Conservation (phyloP, 352 stramenopile genomes). For the Phytophthora constricta region DNA sequence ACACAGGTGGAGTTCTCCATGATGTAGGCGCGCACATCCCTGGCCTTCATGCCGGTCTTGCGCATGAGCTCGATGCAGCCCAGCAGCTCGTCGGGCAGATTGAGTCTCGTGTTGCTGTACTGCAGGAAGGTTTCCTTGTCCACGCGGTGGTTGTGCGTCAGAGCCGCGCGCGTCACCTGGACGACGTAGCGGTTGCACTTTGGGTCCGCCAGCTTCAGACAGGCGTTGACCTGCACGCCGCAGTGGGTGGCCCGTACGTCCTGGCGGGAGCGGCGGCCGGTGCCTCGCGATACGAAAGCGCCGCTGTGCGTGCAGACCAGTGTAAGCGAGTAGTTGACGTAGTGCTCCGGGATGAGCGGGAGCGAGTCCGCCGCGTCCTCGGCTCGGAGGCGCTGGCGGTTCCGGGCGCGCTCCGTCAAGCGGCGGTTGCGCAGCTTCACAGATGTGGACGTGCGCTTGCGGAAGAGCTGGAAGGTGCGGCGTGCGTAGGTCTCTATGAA, state of each 20-base stretch:
- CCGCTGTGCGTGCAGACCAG: conserved; percentile 50
- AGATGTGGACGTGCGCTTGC: conserved; percentile 46
- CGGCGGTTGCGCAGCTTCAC: conserved; percentile 44
- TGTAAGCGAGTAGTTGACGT: conserved; percentile 45
- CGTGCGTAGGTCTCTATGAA: conserved; percentile 40
- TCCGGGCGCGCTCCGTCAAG: conserved; percentile 14
- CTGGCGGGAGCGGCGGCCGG: conserved; percentile 35
- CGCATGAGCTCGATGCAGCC: conserved; percentile 46
- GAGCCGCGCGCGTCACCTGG: conserved; percentile 35
- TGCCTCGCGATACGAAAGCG: conserved; percentile 39
- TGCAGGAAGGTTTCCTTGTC: conserved; percentile 41
- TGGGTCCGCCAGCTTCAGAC: conserved; percentile 41
- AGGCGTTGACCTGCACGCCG: conserved; percentile 44
- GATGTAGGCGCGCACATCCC: conserved; percentile 41
- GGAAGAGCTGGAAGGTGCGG: conserved; percentile 44
- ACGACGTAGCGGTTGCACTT: conserved; percentile 35
- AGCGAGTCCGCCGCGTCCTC: conserved; percentile 6
- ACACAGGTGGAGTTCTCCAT: conserved; percentile 38
- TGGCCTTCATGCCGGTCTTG: conserved; percentile 41
- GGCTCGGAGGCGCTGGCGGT: background rate
- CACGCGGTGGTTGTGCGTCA: conserved; percentile 43
- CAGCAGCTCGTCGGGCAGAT: conserved; percentile 33
- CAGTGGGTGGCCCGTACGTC: conserved; percentile 39
- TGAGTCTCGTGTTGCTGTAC: conserved; percentile 45
- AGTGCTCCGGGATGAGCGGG: conserved; percentile 39